Conservation (phyloP, 2,329 filamentous ascomycete species). For the Epichloe baconii region DNA sequence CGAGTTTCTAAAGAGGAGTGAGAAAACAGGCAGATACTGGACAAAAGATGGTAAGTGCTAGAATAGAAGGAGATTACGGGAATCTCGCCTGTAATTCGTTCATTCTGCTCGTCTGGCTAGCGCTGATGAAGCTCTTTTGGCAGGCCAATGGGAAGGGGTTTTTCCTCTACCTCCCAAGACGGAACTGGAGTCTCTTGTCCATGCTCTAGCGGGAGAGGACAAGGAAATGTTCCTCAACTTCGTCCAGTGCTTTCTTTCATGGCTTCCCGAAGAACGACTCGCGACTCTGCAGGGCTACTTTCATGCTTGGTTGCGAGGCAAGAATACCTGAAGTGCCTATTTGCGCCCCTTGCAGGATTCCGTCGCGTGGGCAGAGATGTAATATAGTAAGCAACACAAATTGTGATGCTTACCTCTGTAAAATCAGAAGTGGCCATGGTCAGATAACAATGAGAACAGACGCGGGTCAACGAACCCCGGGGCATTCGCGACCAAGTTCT, state of each 20-base stretch:
- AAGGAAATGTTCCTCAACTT: slow-evolving; percentile 12
- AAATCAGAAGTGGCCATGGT: too few relatives aligned
- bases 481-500: too few relatives aligned
- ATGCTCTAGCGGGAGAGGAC: slow-evolving; percentile 7
- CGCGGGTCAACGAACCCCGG: too few relatives aligned
- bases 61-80: too few relatives aligned
- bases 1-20: slow-evolving; percentile 12
- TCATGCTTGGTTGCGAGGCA: slow-evolving; percentile 12
- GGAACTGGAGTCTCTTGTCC: slow-evolving; percentile 9
- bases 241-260: slow-evolving; percentile 11
- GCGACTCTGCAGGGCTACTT: slow-evolving; percentile 10
- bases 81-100: too few relatives aligned
- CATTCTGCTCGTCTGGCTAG: neutral
- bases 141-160: slow-evolving; percentile 16
- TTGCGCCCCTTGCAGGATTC: too few relatives aligned
- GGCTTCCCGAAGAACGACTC: slow-evolving; percentile 15
- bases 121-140: neutral
- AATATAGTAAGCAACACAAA: too few relatives aligned
- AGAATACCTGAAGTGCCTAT: too few relatives aligned
- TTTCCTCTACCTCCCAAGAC: too few relatives aligned
- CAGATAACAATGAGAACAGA: too few relatives aligned
- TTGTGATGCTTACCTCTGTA: too few relatives aligned
- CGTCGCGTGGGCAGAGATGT: too few relatives aligned
- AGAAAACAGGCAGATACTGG: slow-evolving; percentile 14
- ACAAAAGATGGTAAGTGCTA: slow-evolving; percentile 11